Evolutionary conservation across 495 filamentous ascomycete species (phyloP).

Genomic region (Penicillium flavigenum): DNA sequence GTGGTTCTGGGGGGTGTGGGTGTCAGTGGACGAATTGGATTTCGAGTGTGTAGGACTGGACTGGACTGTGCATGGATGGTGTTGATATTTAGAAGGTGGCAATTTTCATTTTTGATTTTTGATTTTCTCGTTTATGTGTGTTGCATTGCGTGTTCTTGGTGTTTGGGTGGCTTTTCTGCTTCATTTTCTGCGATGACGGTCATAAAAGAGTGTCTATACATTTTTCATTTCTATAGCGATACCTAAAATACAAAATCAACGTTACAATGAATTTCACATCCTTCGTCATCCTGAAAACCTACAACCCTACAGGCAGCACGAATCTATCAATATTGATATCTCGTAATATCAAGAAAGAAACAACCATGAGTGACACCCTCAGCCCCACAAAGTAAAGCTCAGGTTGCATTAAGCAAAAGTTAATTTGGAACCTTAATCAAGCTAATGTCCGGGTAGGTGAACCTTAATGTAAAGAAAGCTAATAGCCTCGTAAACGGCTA

Average conservation of each 20-base stretch:
- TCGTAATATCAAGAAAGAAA: neutral
- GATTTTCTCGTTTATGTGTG: neutral
- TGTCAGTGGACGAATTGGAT: conserved; percentile 74
- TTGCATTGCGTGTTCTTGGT: neutral
- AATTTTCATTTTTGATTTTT: neutral
- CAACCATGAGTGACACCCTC: too few relatives aligned
- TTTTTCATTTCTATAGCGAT: neutral
- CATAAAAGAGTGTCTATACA: neutral
- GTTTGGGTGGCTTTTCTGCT: neutral
- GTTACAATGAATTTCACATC: neutral
- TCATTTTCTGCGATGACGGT: neutral
- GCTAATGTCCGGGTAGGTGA: neutral
- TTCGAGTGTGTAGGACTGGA: neutral
- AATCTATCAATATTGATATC: neutral
- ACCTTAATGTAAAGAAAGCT: neutral
- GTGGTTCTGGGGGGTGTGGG: conserved; percentile 69
- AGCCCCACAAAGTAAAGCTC: too few relatives aligned
- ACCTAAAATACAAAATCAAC: neutral
- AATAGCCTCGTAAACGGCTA: neutral
- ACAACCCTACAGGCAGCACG: neutral
- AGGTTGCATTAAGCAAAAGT: neutral
- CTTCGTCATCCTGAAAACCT: neutral
- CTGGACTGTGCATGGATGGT: neutral
- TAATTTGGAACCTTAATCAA: neutral
- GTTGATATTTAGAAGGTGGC: neutral